Conservation (phyloP, 306 rosid species). For the Lotus japonicus region DNA sequence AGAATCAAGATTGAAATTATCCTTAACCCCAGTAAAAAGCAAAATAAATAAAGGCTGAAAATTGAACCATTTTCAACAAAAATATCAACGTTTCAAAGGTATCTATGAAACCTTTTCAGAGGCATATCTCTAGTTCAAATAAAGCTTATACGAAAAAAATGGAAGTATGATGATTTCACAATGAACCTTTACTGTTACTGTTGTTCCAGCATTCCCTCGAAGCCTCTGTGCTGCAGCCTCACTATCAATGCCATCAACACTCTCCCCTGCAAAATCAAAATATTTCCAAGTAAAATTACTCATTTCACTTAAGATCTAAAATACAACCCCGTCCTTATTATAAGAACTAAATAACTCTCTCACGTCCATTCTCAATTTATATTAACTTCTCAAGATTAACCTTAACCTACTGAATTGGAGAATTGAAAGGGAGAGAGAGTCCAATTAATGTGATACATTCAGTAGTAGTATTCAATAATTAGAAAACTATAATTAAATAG, state of each 20-base stretch:
- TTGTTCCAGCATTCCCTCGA: constrained; percentile 89
- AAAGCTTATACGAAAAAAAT: neutral
- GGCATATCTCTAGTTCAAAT: neutral
- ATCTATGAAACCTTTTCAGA: neutral
- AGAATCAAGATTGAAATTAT: neutral
- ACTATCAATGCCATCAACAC: constrained; percentile 69
- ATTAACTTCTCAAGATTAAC: too few relatives aligned
- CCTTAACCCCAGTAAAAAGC: neutral
- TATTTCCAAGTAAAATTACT: constrained; percentile 6
- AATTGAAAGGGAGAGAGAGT: too few relatives aligned
- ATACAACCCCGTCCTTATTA: too few relatives aligned
- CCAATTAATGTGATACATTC: too few relatives aligned
- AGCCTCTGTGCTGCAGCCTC: constrained; percentile 83
- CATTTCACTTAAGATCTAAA: neutral
- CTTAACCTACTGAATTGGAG: too few relatives aligned
- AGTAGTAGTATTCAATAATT: too few relatives aligned
- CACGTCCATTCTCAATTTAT: too few relatives aligned
- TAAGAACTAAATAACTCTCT: too few relatives aligned
- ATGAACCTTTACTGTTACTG: constrained; percentile 68
- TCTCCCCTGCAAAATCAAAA: constrained; percentile 53
- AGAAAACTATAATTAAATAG: neutral
- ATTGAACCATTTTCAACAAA: neutral
- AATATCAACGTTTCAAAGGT: neutral
- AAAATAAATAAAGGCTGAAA: neutral
- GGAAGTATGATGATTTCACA: constrained; percentile 26